Conservation (phyloP, 1,284 basidiomycete genomes). For the Earliella scabrosa region DNA sequence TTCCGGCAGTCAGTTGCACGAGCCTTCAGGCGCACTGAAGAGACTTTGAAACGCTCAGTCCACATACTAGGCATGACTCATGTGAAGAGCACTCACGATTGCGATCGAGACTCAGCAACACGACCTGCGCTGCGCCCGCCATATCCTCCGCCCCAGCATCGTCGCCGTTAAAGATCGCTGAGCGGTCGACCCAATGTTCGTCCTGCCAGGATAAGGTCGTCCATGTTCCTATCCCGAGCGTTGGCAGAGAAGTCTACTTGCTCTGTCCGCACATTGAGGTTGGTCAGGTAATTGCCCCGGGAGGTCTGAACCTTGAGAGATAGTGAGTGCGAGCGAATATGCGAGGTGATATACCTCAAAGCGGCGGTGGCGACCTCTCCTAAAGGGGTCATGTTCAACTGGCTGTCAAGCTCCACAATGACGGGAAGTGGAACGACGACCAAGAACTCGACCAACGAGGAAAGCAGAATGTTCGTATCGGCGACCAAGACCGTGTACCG, state of each 20-base stretch:
- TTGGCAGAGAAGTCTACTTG: conserved; percentile 73
- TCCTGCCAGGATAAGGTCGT: conserved; percentile 97
- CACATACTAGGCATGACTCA: too few relatives aligned
- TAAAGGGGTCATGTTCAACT: conserved; percentile 71
- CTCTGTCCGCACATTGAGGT: conserved; percentile 85
- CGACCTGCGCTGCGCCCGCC: conserved; percentile 74
- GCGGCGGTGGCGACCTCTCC: conserved; percentile 76
- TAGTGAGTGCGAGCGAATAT: conserved; percentile 73
- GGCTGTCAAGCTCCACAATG: conserved; percentile 94
- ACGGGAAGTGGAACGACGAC: conserved; percentile 92
- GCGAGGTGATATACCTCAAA: conserved; percentile 76
- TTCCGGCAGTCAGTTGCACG: conserved; percentile 77
- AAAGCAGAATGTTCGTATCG: conserved; percentile 93
- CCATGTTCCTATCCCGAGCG: conserved; percentile 81
- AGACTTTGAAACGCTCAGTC: too few relatives aligned
- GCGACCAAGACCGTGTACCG: conserved; percentile 92
- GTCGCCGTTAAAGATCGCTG: conserved; percentile 61
- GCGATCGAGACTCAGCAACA: conserved; percentile 89
- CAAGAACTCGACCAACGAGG: conserved; percentile 73
- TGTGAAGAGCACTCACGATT: conserved; percentile 86
- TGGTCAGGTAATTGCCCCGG: conserved; percentile 91
- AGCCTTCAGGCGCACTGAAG: conserved; percentile 80
- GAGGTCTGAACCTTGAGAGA: conserved; percentile 95
- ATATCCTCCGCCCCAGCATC: conserved; percentile 36
- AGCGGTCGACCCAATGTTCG: conserved; percentile 90